Conservation (phyloP, 2,329 filamentous ascomycete genomes). For the Fusarium torulosum region DNA sequence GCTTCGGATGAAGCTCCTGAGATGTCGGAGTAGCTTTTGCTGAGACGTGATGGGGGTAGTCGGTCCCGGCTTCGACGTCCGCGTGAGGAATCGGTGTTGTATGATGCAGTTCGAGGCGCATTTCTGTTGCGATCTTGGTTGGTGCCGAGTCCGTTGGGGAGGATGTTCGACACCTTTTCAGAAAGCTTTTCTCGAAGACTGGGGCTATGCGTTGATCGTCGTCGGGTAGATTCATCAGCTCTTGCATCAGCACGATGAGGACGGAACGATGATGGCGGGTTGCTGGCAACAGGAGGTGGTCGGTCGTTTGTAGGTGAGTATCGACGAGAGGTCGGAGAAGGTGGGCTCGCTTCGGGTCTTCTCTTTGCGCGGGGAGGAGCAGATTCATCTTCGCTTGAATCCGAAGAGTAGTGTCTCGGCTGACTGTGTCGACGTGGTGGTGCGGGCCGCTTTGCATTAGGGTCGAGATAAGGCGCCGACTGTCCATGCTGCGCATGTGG, state of each 20-base stretch:
- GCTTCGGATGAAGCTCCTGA: conserved; percentile 54
- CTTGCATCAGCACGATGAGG: conserved; percentile 53
- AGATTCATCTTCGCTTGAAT: conserved; percentile 59
- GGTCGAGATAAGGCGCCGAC: conserved; percentile 52
- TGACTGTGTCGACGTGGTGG: conserved; percentile 63
- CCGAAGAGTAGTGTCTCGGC: conserved; percentile 58
- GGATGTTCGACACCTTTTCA: conserved; percentile 60
- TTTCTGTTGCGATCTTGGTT: conserved; percentile 54
- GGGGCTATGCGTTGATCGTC: conserved; percentile 54
- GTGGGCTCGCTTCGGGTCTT: conserved; percentile 45
- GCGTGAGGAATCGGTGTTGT: conserved; percentile 48
- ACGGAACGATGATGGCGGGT: conserved; percentile 47
- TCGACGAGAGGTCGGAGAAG: conserved; percentile 52
- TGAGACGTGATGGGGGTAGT: conserved; percentile 57
- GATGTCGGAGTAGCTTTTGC: conserved; percentile 58
- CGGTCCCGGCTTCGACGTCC: conserved; percentile 58
- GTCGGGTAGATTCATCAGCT: conserved; percentile 51
- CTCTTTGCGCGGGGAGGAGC: conserved; percentile 47
- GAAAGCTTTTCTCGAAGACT: conserved; percentile 60
- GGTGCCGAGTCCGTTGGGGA: conserved; percentile 53
- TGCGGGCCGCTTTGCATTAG: conserved; percentile 49
- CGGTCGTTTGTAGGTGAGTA: conserved; percentile 49
- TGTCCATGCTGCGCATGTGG: conserved; percentile 48
- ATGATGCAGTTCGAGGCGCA: conserved; percentile 52
- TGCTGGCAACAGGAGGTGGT: conserved; percentile 46